Evolutionary conservation across 768 basidiomycete genomes (phyloP), one percentile per base, ranked within the genome.

Genomic region (Hypholoma fasciculare): DNA sequence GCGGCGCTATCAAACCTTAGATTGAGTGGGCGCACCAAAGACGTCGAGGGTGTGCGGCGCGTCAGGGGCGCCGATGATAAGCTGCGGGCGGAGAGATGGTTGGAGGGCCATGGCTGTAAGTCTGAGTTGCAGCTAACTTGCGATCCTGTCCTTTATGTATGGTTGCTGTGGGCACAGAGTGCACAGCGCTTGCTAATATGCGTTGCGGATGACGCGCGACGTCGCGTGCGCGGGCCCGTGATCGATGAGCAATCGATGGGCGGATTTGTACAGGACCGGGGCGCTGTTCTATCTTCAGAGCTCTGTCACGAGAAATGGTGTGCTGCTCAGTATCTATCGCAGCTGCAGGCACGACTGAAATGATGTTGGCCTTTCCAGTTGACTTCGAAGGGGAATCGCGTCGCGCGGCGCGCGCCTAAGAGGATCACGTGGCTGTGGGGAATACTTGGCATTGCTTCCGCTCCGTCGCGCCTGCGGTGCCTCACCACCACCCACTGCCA

Each of bases 21-120:
- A 36, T 34, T 30, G 13, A 57, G 48, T 34, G 20, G 39, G 27
- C 89, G 66, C 66, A 89, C 90, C 70, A 72, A 91, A 94, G 57
- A 93, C 73, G 57, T 95, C 92, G 51, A 94, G 77, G 2, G 89
- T 91, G 65, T 94, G 90, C 0, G 88, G 87, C 0, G 92, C 82
- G 27, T 81, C 74, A 53, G 69, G 65, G 16, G 61, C 66, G 42
- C 92, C 92, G 3, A 83, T 79, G 57, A 94, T 75, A 52, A 88
- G 69, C 47, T 89, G 76, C 49, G 89, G 82, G 30, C 78, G 73
- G 38, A 94, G 82, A 51, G 82, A 85, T 1, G 92, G 91, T 78
- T 86, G 88, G 44, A 94, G 79, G 48, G 92, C 88, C 92, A 94
- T 94, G 7, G 49, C 3, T 20, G 13, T 38, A 42, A 14, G 40